These are phyloP conservation scores for Lentinula guzmanii DNA, from an alignment of 768 basidiomycete species.

Conservation along the genomic window DNA sequence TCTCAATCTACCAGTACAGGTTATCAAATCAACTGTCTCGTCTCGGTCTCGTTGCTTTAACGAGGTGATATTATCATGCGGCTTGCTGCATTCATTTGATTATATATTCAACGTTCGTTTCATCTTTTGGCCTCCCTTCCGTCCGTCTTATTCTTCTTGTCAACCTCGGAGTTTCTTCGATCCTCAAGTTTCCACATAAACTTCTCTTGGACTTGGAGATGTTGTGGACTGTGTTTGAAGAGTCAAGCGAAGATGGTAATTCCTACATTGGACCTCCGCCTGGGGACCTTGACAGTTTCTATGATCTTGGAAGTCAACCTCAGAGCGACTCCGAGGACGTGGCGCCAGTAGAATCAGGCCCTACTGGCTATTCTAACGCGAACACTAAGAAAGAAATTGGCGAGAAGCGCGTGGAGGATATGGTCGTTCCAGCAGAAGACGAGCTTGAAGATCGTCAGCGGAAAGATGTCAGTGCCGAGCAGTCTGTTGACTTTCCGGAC, in stretches of 20 bases:
- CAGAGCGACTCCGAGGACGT: not conserved
- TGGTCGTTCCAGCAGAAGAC: not conserved
- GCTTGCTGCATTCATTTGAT: not conserved
- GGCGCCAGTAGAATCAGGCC: not conserved
- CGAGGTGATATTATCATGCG: not conserved
- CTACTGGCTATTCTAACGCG: not conserved
- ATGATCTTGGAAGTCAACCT: not conserved
- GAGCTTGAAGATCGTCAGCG: not conserved
- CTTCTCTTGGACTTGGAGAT: not conserved
- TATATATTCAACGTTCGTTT: too few species aligned
- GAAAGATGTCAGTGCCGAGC: not conserved
- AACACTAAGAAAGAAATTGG: not conserved
- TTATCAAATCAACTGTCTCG: not conserved
- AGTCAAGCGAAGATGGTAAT: not conserved
- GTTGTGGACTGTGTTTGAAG: not conserved
- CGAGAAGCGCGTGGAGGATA: not conserved
- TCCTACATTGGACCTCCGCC: not conserved
- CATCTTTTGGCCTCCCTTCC: not conserved
- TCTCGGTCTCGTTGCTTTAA: not conserved
- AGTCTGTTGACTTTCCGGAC: conserved; percentile 23
- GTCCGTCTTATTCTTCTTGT: not conserved
- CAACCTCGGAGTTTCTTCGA: not conserved
- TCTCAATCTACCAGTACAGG: not conserved
- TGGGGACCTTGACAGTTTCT: not conserved
- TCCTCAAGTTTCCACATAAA: not conserved